Percentiles rank a stretch among this genome's conserved stretches.
These are phyloP conservation scores for Psilocybe subaeruginosa DNA, from an alignment of 768 basidiomycete species.

Conservation along the genomic window DNA sequence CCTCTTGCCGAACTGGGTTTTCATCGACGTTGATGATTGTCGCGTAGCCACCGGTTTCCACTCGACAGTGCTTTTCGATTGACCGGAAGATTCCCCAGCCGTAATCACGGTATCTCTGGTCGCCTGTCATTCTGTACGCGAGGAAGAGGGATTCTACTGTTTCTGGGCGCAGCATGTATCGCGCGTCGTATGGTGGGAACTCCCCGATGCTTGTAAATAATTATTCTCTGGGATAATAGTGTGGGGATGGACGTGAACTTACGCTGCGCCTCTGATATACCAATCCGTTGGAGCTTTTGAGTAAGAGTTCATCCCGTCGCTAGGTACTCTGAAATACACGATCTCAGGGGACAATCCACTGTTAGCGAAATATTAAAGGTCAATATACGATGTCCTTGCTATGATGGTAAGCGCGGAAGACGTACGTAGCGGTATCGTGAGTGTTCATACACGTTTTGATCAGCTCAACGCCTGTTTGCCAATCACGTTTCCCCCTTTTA, in stretches of 20 bases:
- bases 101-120: slow-evolving; percentile 75
- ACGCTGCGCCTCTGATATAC: slow-evolving; percentile 89
- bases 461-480: slow-evolving; percentile 79
- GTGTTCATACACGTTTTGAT: slow-evolving; percentile 89
- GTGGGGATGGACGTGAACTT: slow-evolving; percentile 7
- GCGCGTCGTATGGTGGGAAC: slow-evolving; percentile 73
- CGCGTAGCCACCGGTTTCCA: slow-evolving; percentile 83
- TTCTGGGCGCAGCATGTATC: slow-evolving; percentile 95
- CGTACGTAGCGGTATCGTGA: slow-evolving; percentile 82
- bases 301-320: slow-evolving; percentile 52
- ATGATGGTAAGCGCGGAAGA: slow-evolving; percentile 9
- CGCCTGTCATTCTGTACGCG: slow-evolving; percentile 88
- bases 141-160: slow-evolving; percentile 94
- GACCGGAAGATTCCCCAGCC: slow-evolving; percentile 92
- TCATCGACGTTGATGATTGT: slow-evolving; percentile 85
- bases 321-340: slow-evolving; percentile 76
- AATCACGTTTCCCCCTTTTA: slow-evolving; percentile 69
- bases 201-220: slow-evolving; percentile 33
- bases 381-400: not conserved
- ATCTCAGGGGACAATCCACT: slow-evolving; percentile 91
- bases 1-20: slow-evolving; percentile 66
- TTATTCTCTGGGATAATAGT: not conserved
- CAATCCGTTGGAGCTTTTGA: slow-evolving; percentile 64
- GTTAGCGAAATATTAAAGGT: slow-evolving; percentile 1
- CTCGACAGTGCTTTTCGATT: slow-evolving; percentile 80